These are phyloP conservation scores for Phyllosticta citriasiana DNA, from an alignment of 2,329 filamentous ascomycete species.

Conservation along the genomic window DNA sequence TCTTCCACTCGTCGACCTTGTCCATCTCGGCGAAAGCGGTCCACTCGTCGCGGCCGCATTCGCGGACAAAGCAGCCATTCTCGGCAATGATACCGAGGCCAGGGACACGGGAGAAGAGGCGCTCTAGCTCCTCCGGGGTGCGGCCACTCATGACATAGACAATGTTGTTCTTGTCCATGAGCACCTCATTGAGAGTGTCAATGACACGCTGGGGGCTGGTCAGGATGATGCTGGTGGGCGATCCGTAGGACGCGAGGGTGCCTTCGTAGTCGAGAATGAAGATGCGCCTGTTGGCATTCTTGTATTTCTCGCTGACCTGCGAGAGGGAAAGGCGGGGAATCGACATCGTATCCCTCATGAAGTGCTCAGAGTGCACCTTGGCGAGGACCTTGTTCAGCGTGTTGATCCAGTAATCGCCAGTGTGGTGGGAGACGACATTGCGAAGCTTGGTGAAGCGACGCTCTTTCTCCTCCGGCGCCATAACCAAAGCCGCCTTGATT, in stretches of 20 bases:
- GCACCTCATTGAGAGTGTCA: constrained; percentile 70
- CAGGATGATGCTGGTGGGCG: constrained; percentile 72
- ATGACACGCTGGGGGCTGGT: constrained; percentile 79
- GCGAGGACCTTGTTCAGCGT: constrained; percentile 62
- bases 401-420: constrained; percentile 78
- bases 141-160: constrained; percentile 93
- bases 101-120: constrained; percentile 72
- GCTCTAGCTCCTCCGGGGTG: constrained; percentile 77
- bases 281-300: constrained; percentile 55
- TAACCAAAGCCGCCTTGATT: constrained; percentile 73
- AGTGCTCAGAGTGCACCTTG: constrained; percentile 72
- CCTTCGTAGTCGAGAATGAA: constrained; percentile 94
- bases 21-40: constrained; percentile 63
- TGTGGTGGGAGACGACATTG: constrained; percentile 66
- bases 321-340: constrained; percentile 73
- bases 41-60: constrained; percentile 59
- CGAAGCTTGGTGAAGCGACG: constrained; percentile 65
- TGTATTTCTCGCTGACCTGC: constrained; percentile 56
- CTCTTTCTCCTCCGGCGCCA: constrained; percentile 64
- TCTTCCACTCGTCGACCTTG: constrained; percentile 70
- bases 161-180: constrained; percentile 69
- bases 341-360: constrained; percentile 71
- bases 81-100: constrained; percentile 85
- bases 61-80: constrained; percentile 83
- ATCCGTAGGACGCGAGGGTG: constrained; percentile 79